Conservation (phyloP, 305 asterid genomes). For the Solanum aculeatissimum region DNA sequence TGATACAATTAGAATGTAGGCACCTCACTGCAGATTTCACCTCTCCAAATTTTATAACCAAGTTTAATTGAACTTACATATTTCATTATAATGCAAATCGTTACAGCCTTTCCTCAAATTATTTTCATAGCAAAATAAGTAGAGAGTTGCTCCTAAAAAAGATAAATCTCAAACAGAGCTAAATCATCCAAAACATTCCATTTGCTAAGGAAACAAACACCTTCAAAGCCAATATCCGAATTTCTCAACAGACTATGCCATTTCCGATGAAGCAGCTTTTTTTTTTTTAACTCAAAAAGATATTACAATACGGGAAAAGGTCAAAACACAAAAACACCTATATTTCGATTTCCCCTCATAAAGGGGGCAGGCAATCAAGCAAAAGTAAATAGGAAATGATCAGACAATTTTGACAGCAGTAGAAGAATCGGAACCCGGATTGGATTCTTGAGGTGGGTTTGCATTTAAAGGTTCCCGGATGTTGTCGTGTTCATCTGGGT, state of each 20-base stretch:
- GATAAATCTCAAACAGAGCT: too few relatives aligned
- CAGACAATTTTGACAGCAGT: slow-evolving; percentile 27
- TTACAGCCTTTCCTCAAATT: too few relatives aligned
- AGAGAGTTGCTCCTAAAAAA: too few relatives aligned
- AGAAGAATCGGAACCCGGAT: not conserved
- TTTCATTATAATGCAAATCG: not conserved
- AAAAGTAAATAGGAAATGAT: not conserved
- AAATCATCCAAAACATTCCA: too few relatives aligned
- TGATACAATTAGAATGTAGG: not conserved
- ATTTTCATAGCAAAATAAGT: too few relatives aligned
- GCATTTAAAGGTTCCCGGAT: slow-evolving; percentile 47
- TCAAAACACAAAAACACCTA: not conserved
- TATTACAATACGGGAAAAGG: not conserved
- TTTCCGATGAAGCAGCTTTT: not conserved
- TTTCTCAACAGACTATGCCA: not conserved
- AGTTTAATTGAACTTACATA: not conserved
- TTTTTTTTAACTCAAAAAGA: not conserved
- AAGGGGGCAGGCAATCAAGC: not conserved
- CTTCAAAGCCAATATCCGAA: not conserved
- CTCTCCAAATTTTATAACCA: not conserved
- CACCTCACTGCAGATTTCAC: not conserved
- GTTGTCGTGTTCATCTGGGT: slow-evolving; percentile 39
- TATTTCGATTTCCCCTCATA: not conserved
- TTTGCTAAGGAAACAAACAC: not conserved
- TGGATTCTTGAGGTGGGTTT: not conserved